Evolutionary conservation across 2,329 filamentous ascomycete species (phyloP).

Genomic region (Ophiocordyceps robertsii): DNA sequence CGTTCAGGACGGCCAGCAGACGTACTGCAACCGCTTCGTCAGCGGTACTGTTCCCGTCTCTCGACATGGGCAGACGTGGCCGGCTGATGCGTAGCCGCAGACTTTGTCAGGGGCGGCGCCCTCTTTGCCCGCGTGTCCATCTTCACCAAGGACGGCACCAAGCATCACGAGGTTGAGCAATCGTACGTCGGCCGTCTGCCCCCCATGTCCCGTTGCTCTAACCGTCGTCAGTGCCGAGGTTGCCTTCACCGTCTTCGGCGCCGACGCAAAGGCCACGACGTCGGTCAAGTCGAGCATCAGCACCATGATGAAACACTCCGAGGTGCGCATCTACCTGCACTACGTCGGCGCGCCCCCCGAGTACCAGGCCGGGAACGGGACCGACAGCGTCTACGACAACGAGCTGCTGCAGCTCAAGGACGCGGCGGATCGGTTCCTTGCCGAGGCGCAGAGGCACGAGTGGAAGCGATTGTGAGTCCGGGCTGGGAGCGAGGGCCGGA

Average conservation of each 20-base stretch:
- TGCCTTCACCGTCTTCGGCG: neutral
- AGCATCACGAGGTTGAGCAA: neutral
- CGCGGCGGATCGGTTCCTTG: neutral
- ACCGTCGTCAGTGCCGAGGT: neutral
- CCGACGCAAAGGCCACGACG: neutral
- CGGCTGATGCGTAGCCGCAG: neutral
- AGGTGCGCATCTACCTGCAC: neutral
- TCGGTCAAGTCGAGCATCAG: neutral
- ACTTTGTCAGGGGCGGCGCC: neutral
- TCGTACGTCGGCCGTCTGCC: no score
- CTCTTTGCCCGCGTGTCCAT: conserved; percentile 1
- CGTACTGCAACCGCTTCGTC: conserved; percentile 1
- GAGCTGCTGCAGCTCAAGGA: neutral
- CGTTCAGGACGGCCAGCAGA: neutral
- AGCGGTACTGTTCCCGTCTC: neutral
- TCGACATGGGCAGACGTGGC: neutral
- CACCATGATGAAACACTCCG: neutral
- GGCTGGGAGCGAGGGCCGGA: neutral
- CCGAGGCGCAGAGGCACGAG: neutral
- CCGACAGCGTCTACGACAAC: neutral
- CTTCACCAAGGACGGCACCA: neutral
- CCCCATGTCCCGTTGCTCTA: no score
- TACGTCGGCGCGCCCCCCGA: neutral
- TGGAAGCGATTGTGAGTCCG: conserved; percentile 1
- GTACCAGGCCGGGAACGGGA: neutral